A percentile compares a stretch with the other conserved stretches of the same genome.
These are phyloP conservation scores for Clonostachys chloroleuca DNA, from an alignment of 2,329 filamentous ascomycete genomes.

Conservation along the genomic window DNA sequence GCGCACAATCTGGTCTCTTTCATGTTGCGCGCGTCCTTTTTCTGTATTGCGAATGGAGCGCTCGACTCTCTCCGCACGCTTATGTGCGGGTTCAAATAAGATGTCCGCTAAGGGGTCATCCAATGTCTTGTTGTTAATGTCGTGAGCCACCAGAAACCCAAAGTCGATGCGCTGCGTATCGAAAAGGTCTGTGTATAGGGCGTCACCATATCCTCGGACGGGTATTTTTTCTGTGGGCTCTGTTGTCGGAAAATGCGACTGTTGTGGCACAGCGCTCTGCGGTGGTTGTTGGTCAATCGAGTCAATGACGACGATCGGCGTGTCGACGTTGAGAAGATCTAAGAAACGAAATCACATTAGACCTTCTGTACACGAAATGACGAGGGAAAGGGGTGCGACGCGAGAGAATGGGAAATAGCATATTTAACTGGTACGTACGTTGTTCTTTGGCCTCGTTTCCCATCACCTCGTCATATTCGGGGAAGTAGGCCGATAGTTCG, in stretches of 20 bases:
- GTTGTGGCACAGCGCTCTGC: too few relatives aligned
- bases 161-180: slow-evolving; percentile 55
- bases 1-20: slow-evolving; percentile 60
- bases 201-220: slow-evolving; percentile 50
- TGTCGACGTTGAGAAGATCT: slow-evolving; percentile 73
- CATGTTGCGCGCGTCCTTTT: slow-evolving; percentile 61
- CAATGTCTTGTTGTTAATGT: slow-evolving; percentile 30
- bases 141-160: slow-evolving; percentile 42
- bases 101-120: slow-evolving; percentile 54
- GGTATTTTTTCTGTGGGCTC: slow-evolving; percentile 12
- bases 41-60: slow-evolving; percentile 60
- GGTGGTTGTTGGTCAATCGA: slow-evolving; percentile 15
- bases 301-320: slow-evolving; percentile 68
- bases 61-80: slow-evolving; percentile 55
- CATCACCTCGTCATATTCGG: slow-evolving; percentile 91
- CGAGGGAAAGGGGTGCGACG: background rate
- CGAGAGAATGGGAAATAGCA: background rate
- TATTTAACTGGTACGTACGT: slow-evolving; percentile 49
- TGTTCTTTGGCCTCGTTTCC: slow-evolving; percentile 76
- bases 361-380: background rate
- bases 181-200: slow-evolving; percentile 50
- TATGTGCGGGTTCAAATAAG: slow-evolving; percentile 49
- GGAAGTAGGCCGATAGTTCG: slow-evolving; percentile 85
- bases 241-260: too few relatives aligned
- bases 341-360: slow-evolving; percentile 4